Evolutionary conservation across 371 early-diverging fungal species (phyloP), one percentile per base, ranked within the genome.

Genomic region (Rhizomucor pusillus): DNA sequence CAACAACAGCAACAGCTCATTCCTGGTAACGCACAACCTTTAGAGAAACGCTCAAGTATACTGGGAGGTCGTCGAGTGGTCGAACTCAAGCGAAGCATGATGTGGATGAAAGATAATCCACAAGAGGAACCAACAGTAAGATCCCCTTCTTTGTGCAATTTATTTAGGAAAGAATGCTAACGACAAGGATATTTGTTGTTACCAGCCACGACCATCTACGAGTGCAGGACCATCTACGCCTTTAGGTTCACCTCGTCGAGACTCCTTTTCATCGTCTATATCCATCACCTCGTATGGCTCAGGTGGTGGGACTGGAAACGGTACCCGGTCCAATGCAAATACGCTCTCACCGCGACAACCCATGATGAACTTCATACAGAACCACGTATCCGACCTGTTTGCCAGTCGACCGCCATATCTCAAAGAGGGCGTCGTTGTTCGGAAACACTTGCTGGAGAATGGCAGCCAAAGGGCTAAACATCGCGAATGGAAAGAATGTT

Each of bases 401-500:
- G 41, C 56, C 4, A 71, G 54, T 40, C 58, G 63, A 20, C 66
- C 75, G 1, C 76, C 79, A n/a, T 81, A 80, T 52, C 46, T 76
- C 10, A 81, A 89, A 57, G 90, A 90, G 64, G 90, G 94, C 1
- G 76, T 90, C 1, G 81, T 96, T 22, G 85, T 91, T 66, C 82
- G 94, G 33, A 96, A 96, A 63, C 92, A 93, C 64, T 61, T 92
- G 36, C 74, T 85, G 57, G 92, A 91, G 52, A 73, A 82, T 10
- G 80, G 79, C 5, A 91, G 82, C 50, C 84, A 85, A 52, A 90
- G 90, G 66, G 91, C 95, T 7, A 83, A 82, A 41, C 79, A 89
- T 62, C 86, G 95, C 13, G 80, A 82, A n/a, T 96, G 97, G 97
- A 87, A 84, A 54, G 82, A 91, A 24, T 85, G 91, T 59, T 76